Conservation (phyloP, 768 basidiomycete genomes). For the Ramaria rubella region DNA sequence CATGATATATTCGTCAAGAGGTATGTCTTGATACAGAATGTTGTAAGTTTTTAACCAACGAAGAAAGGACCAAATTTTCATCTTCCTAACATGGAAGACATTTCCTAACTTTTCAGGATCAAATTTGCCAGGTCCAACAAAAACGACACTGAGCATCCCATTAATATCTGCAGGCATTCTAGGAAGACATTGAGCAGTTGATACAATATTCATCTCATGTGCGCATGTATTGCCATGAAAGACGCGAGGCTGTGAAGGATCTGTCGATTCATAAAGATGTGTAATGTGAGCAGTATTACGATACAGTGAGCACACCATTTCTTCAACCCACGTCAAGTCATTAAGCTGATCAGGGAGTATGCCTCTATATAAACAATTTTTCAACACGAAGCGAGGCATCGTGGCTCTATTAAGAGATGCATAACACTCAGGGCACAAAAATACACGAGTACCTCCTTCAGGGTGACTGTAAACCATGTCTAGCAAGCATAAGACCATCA, state of each 20-base stretch:
- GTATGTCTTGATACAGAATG: conserved; percentile 21
- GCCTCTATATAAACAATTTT: conserved; percentile 21
- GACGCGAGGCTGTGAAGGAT: conserved; percentile 18
- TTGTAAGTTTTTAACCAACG: conserved; percentile 34
- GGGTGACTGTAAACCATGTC: not conserved
- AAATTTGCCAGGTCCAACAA: conserved; percentile 23
- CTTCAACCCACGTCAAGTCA: conserved; percentile 26
- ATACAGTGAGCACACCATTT: conserved; percentile 25
- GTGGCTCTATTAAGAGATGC: not conserved
- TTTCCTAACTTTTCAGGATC: conserved; percentile 13
- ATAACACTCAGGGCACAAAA: not conserved
- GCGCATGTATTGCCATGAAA: conserved; percentile 32
- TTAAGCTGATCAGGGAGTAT: conserved; percentile 17
- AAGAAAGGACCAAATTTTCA: conserved; percentile 22
- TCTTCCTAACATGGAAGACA: conserved; percentile 21
- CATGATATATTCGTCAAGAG: not conserved
- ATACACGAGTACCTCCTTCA: not conserved
- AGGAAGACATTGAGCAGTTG: conserved; percentile 23
- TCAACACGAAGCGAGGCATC: conserved; percentile 11
- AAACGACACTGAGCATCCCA: conserved; percentile 23
- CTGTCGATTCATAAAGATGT: conserved; percentile 20
- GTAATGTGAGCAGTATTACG: conserved; percentile 24
- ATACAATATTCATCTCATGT: conserved; percentile 28
- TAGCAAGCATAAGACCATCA: not conserved
- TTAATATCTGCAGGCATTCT: conserved; percentile 22